These are phyloP conservation scores for Arbutus unedo DNA, from an alignment of 148 eudicot genomes.

Conservation along the genomic window DNA sequence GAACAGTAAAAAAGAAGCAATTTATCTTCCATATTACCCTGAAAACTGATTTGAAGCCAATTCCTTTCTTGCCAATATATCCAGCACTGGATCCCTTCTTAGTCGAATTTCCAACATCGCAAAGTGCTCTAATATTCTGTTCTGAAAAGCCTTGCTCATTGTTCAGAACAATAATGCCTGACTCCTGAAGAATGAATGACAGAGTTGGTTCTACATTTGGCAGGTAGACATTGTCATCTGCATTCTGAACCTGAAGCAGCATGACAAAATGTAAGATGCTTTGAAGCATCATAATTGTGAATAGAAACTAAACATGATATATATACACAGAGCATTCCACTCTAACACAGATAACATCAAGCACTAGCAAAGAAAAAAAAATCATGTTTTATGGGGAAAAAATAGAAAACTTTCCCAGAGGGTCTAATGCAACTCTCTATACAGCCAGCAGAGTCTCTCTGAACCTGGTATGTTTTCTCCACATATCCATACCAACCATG, in stretches of 20 bases:
- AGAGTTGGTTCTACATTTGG: conserved; percentile 73
- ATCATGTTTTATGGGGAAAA: background rate
- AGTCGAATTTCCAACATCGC: conserved; percentile 96
- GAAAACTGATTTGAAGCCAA: conserved; percentile 96
- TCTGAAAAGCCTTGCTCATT: conserved; percentile 83
- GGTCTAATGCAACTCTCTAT: background rate
- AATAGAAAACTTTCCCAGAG: background rate
- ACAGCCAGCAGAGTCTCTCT: background rate
- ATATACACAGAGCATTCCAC: background rate
- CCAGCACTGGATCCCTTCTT: conserved; percentile 80
- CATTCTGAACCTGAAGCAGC: conserved; percentile 81
- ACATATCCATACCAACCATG: background rate
- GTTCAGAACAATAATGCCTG: conserved; percentile 68
- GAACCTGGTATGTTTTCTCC: background rate
- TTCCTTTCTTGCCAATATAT: conserved; percentile 98
- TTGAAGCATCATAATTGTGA: background rate
- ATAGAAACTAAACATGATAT: background rate
- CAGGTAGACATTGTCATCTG: conserved; percentile 84
- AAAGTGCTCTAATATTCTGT: conserved; percentile 85
- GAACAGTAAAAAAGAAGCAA: background rate
- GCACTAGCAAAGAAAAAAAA: background rate
- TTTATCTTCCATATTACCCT: conserved; percentile 50
- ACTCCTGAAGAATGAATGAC: conserved; percentile 69
- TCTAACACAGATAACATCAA: background rate
- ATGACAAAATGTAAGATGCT: conserved; percentile 8